phyloP scores from a whole-genome alignment of 768 basidiomycete genomes.

The Pleurotus pulmonarius region DNA sequence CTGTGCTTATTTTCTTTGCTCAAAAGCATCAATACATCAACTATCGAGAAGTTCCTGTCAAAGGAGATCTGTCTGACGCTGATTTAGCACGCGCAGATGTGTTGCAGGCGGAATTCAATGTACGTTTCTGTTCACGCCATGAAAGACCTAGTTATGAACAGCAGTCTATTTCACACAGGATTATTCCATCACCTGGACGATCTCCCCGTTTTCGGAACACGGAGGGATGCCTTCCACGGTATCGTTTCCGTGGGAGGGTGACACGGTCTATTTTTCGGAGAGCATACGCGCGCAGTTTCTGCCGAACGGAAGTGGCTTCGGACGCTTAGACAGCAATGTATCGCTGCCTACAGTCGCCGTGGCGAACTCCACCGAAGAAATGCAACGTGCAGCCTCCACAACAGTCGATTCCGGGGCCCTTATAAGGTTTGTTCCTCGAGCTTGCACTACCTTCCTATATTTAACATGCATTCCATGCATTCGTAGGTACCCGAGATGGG shows the following conservation, averaged over 20 bases:
- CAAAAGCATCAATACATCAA: constrained; percentile 26
- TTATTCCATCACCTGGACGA: constrained; percentile 32
- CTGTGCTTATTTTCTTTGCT: background rate
- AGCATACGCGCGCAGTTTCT: constrained; percentile 28
- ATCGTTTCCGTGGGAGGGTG: constrained; percentile 27
- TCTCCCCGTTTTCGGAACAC: constrained; percentile 31
- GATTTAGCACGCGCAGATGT: constrained; percentile 28
- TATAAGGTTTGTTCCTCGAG: constrained; percentile 18
- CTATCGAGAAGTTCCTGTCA: constrained; percentile 32
- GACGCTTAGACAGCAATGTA: constrained; percentile 26
- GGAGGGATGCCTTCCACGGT: constrained; percentile 29
- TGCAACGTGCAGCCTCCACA: background rate
- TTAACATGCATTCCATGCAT: background rate
- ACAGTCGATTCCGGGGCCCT: constrained; percentile 23
- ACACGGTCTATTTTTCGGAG: constrained; percentile 35
- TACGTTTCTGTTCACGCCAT: constrained; percentile 8
- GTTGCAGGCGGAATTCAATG: constrained; percentile 24
- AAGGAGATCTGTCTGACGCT: constrained; percentile 26
- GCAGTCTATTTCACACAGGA: constrained; percentile 17
- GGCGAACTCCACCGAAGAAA: background rate
- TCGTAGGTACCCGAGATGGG: constrained; percentile 35
- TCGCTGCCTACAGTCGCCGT: constrained; percentile 16
- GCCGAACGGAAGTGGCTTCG: constrained; percentile 32
- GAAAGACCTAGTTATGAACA: background rate
- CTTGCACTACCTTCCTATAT: background rate